phyloP scores from a whole-genome alignment of 306 rosid species.

The Morella rubra region DNA sequence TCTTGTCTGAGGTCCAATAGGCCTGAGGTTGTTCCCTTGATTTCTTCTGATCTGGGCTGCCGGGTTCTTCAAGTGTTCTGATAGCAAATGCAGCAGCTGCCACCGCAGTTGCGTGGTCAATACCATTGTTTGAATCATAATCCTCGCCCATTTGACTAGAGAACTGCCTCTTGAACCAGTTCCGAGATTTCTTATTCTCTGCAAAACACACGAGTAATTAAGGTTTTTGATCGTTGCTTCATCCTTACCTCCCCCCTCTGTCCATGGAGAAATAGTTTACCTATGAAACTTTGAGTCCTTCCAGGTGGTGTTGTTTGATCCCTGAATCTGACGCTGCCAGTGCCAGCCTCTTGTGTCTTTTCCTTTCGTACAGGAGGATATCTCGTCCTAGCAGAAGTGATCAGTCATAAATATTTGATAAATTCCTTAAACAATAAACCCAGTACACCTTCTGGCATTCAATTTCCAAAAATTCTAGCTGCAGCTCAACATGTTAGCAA shows the following conservation, averaged over 20 bases:
- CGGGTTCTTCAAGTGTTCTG: constrained; percentile 35
- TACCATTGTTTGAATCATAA: constrained; percentile 36
- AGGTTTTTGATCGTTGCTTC: constrained; percentile 6
- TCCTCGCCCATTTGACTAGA: constrained; percentile 44
- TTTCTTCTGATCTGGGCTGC: constrained; percentile 11
- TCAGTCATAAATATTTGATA: constrained; percentile 14
- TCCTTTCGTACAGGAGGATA: constrained; percentile 28
- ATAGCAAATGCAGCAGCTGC: constrained; percentile 78
- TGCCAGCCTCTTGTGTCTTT: constrained; percentile 32
- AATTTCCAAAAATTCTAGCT: background rate
- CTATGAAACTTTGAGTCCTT: constrained; percentile 57
- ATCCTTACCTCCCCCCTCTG: background rate
- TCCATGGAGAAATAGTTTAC: constrained; percentile 29
- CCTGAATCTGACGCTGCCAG: constrained; percentile 26
- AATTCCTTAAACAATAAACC: too few species aligned
- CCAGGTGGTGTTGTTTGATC: constrained; percentile 43
- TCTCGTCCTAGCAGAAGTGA: constrained; percentile 39
- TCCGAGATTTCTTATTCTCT: constrained; percentile 53
- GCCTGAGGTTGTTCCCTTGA: constrained; percentile 24
- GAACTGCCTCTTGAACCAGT: constrained; percentile 60
- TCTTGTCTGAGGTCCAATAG: constrained; percentile 29
- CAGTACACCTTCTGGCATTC: too few species aligned
- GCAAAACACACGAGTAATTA: constrained; percentile 24
- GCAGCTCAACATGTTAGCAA: background rate
- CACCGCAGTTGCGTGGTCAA: constrained; percentile 58